These are phyloP conservation scores for Akebia trifoliata DNA, from an alignment of 164 flowering plant species.

Conservation along the genomic window DNA sequence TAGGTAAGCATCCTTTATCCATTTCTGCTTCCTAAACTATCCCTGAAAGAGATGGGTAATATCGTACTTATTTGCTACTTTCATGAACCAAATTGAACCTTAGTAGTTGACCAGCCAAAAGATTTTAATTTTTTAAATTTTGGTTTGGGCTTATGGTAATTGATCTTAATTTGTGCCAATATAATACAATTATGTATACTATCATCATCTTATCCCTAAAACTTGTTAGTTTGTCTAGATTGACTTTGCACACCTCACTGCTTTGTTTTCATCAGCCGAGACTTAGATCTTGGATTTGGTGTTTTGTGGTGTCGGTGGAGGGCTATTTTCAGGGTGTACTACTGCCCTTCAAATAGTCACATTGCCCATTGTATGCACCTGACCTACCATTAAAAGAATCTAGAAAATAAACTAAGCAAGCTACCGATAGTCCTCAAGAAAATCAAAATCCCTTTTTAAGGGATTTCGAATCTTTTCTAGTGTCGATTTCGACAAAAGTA, in stretches of 20 bases:
- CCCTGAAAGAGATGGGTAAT: constrained; percentile 11
- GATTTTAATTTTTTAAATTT: constrained; percentile 4
- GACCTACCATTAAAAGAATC: constrained; percentile 15
- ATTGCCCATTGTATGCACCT: constrained; percentile 26
- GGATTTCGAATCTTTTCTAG: too few species aligned
- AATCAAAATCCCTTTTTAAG: too few species aligned
- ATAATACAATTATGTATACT: constrained; percentile 6
- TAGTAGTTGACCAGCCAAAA: constrained; percentile 18
- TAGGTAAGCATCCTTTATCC: not conserved
- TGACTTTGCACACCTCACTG: constrained; percentile 5
- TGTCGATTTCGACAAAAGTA: not conserved
- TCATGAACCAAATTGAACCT: constrained; percentile 6
- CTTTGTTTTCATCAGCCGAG: constrained; percentile 17
- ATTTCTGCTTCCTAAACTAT: not conserved
- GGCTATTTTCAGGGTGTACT: not conserved
- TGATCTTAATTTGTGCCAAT: constrained; percentile 1
- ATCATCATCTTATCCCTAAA: not conserved
- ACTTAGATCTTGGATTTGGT: constrained; percentile 3
- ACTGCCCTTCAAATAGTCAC: constrained; percentile 8
- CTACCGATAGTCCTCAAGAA: too few species aligned
- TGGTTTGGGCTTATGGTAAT: not conserved
- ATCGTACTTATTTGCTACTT: not conserved
- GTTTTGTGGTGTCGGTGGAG: constrained; percentile 4
- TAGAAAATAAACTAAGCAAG: not conserved
- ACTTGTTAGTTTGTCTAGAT: constrained; percentile 13